A percentile compares a stretch with the other conserved stretches of the same genome.
These are phyloP conservation scores for Lepiota brunneoincarnata DNA, from an alignment of 768 basidiomycete species.

Conservation along the genomic window DNA sequence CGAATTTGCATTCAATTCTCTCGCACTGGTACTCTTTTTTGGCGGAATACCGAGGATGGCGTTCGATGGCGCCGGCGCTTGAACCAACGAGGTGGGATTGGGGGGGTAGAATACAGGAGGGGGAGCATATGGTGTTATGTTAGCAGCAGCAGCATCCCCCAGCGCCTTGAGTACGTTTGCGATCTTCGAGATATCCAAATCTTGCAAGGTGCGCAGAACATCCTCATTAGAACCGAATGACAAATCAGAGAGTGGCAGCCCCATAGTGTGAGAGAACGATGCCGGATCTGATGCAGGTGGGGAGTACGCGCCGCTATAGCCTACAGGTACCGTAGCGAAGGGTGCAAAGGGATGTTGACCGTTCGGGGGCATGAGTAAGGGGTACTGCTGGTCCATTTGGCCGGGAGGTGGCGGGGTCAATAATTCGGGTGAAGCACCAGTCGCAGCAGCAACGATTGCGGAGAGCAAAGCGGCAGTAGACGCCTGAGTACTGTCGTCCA, in stretches of 20 bases:
- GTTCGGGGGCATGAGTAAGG: neutral
- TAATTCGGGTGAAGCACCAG: conserved; percentile 38
- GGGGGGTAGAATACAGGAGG: conserved; percentile 19
- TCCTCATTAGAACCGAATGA: conserved; percentile 64
- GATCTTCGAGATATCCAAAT: conserved; percentile 70
- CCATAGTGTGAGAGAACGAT: conserved; percentile 13
- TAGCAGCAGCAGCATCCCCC: conserved; percentile 52
- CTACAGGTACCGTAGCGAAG: conserved; percentile 21
- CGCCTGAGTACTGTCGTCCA: conserved; percentile 38
- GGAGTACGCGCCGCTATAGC: conserved; percentile 4
- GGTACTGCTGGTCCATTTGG: conserved; percentile 5
- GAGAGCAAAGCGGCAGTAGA: conserved; percentile 59
- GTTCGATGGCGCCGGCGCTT: conserved; percentile 41
- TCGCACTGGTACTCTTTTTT: conserved; percentile 19
- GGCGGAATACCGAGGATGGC: conserved; percentile 39
- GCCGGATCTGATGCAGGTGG: conserved; percentile 15
- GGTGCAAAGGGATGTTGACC: conserved; percentile 23
- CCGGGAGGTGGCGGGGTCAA: neutral
- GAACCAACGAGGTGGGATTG: conserved; percentile 27
- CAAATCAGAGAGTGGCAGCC: conserved; percentile 33
- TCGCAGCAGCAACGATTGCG: conserved; percentile 64
- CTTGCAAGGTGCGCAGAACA: conserved; percentile 69
- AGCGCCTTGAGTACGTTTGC: conserved; percentile 64
- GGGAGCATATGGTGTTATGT: conserved; percentile 22
- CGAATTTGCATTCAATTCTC: neutral